Conservation (phyloP, 495 filamentous ascomycete genomes). For the Sphaerosporella brunnea region DNA sequence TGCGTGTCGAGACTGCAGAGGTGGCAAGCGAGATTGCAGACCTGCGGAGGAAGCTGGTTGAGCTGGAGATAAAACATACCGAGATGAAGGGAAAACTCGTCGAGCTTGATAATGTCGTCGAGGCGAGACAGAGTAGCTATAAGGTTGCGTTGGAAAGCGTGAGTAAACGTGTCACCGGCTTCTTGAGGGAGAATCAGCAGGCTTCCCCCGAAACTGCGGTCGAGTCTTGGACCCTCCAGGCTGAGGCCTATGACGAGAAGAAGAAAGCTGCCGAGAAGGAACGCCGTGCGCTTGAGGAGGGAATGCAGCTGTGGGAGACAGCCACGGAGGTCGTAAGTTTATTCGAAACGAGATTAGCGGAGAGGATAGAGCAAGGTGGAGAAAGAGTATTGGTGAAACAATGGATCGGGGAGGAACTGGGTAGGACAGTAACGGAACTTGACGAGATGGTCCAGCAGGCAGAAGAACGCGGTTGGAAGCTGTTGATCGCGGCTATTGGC, state of each 20-base stretch:
- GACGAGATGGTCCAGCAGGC: slow-evolving; percentile 42
- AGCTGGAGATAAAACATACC: slow-evolving; percentile 14
- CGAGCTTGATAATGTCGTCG: slow-evolving; percentile 34
- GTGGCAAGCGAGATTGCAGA: slow-evolving; percentile 17
- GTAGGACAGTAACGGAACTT: slow-evolving; percentile 39
- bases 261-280: slow-evolving; percentile 48
- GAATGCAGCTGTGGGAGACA: slow-evolving; percentile 61
- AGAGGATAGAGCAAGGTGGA: slow-evolving; percentile 31
- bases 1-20: slow-evolving; percentile 27
- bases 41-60: slow-evolving; percentile 10
- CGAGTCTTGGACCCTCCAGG: slow-evolving; percentile 44
- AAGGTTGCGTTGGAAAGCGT: slow-evolving; percentile 13
- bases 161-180: slow-evolving; percentile 7
- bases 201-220: slow-evolving; percentile 13
- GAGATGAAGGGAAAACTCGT: slow-evolving; percentile 29
- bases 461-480: slow-evolving; percentile 57
- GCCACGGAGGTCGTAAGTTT: slow-evolving; percentile 42
- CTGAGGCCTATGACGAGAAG: slow-evolving; percentile 38
- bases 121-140: slow-evolving; percentile 18
- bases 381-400: slow-evolving; percentile 27
- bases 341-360: slow-evolving; percentile 43
- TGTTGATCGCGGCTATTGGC: slow-evolving; percentile 72
- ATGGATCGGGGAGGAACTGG: slow-evolving; percentile 38
- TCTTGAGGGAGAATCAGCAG: slow-evolving; percentile 11
- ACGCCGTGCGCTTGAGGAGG: slow-evolving; percentile 62